These are phyloP conservation scores for Papiliotrema laurentii DNA, from an alignment of 1,284 basidiomycete genomes.

Conservation along the genomic window DNA sequence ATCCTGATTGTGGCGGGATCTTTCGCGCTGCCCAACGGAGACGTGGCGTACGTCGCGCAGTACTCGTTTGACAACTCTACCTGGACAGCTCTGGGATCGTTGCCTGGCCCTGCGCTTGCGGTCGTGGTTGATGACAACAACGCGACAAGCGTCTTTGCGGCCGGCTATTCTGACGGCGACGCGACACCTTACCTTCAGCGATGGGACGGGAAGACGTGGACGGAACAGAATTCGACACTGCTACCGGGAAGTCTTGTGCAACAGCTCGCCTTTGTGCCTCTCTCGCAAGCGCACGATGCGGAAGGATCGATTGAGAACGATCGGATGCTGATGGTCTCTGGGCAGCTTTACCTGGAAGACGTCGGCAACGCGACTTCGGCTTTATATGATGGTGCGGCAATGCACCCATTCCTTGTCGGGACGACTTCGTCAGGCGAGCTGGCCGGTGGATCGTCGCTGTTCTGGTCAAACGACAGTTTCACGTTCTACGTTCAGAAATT, in stretches of 20 bases:
- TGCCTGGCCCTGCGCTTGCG: constrained; percentile 87
- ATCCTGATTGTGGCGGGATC: constrained; percentile 68
- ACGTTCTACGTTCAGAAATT: constrained; percentile 67
- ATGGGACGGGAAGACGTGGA: constrained; percentile 78
- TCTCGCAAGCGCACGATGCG: constrained; percentile 65
- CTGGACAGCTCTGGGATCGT: constrained; percentile 72
- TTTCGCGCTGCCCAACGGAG: constrained; percentile 59
- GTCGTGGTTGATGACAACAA: constrained; percentile 79
- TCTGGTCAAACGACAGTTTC: constrained; percentile 72
- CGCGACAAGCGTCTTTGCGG: constrained; percentile 78
- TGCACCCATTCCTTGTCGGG: constrained; percentile 79
- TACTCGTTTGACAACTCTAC: constrained; percentile 65
- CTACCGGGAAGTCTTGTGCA: constrained; percentile 54
- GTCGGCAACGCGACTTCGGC: constrained; percentile 78
- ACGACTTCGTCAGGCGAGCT: constrained; percentile 62
- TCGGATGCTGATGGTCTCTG: constrained; percentile 86
- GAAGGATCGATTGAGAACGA: constrained; percentile 68
- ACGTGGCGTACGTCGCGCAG: constrained; percentile 63
- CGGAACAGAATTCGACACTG: constrained; percentile 52
- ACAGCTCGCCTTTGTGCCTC: constrained; percentile 84
- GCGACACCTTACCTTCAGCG: constrained; percentile 66
- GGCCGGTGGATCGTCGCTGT: constrained; percentile 72
- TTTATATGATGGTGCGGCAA: constrained; percentile 77
- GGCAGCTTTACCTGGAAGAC: constrained; percentile 61
- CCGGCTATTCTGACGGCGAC: constrained; percentile 67